These are phyloP conservation scores for Trichothecium roseum DNA, from an alignment of 2,329 filamentous ascomycete species.

Conservation along the genomic window DNA sequence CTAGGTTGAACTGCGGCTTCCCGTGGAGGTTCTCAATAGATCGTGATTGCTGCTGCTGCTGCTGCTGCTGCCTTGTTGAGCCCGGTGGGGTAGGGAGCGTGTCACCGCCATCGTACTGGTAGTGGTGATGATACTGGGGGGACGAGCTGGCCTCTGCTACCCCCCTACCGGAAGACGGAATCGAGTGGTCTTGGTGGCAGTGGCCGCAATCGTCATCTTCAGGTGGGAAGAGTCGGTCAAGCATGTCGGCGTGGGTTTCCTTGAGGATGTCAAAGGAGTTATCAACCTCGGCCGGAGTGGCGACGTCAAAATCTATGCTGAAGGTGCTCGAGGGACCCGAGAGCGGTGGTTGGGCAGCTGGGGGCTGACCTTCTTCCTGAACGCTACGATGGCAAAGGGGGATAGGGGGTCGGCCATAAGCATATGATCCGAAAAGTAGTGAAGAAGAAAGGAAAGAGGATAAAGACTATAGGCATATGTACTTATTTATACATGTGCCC, in stretches of 20 bases:
- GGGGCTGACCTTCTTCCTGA: conserved; percentile 1
- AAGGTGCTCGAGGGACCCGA: conserved; percentile 37
- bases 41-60: conserved; percentile 14
- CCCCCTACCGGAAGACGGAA: no score
- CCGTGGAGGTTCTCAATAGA: conserved; percentile 29
- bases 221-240: conserved; percentile 28
- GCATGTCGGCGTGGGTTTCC: conserved; percentile 27
- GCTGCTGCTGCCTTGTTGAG: conserved; percentile 13
- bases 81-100: conserved; percentile 15
- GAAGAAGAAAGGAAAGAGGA: no score
- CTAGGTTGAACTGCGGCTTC: conserved; percentile 43
- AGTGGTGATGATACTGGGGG: background rate
- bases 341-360: conserved; percentile 15
- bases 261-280: conserved; percentile 31
- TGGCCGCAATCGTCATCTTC: conserved; percentile 11
- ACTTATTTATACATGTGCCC: no score
- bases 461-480: no score
- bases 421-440: no score
- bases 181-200: no score
- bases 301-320: conserved; percentile 40
- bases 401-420: no score
- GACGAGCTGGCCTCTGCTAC: no score
- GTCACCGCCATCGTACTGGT: background rate
- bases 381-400: no score
- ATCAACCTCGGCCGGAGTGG: conserved; percentile 23